Evolutionary conservation across 306 rosid genomes (phyloP).

Genomic region (Calophaca sinica): DNA sequence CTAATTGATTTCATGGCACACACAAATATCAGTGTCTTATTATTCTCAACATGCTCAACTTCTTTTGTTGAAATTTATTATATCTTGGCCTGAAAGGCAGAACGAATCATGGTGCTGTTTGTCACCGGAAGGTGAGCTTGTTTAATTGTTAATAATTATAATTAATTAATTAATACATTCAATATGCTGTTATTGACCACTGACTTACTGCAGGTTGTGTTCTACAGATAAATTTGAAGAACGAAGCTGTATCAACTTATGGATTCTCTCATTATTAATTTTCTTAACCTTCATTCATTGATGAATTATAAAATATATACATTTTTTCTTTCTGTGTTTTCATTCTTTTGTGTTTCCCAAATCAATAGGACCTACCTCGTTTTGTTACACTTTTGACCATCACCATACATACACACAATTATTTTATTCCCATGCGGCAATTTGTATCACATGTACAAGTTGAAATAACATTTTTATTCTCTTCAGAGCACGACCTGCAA

Average conservation of each 20-base stretch:
- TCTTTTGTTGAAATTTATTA: conserved; percentile 5
- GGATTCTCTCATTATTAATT: conserved; percentile 20
- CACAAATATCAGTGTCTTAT: conserved; percentile 37
- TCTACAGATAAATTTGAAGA: conserved; percentile 37
- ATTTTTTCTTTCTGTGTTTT: conserved; percentile 9
- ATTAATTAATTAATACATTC: neutral
- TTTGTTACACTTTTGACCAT: conserved; percentile 17
- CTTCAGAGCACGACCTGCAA: neutral
- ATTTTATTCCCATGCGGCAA: conserved; percentile 38
- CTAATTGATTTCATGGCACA: conserved; percentile 18
- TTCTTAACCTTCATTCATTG: conserved; percentile 30
- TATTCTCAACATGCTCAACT: conserved; percentile 47
- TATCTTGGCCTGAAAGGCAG: conserved; percentile 33
- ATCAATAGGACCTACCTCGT: neutral
- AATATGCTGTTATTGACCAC: conserved; percentile 28
- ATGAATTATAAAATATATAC: neutral
- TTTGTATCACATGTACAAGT: conserved; percentile 24
- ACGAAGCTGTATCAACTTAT: conserved; percentile 47
- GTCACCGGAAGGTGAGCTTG: conserved; percentile 47
- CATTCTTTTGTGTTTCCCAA: conserved; percentile 39
- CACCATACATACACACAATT: conserved; percentile 5
- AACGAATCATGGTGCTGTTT: conserved; percentile 19
- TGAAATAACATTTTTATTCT: neutral
- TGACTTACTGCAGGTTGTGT: conserved; percentile 48
- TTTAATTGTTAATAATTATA: conserved; percentile 6